Conservation (phyloP, 805 yeast species). For the Nakazawaea anatomiae region DNA sequence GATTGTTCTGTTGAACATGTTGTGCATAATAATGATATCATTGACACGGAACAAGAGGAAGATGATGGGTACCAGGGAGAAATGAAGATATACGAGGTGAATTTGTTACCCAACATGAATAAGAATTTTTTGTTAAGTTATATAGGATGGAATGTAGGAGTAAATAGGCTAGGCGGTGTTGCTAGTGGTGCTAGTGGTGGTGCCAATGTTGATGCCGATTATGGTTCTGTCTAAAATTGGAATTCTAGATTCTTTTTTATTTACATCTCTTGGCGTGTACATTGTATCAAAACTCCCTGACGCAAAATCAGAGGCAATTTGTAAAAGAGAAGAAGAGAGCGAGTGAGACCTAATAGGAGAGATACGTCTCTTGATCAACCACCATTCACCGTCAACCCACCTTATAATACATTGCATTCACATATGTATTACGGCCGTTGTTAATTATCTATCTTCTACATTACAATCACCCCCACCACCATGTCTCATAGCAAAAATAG, state of each 20-base stretch:
- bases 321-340: too few species aligned
- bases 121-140: background rate
- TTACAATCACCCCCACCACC: background rate
- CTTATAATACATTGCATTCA: too few species aligned
- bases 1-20: background rate
- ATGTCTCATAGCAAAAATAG: conserved; percentile 5
- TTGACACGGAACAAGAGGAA: background rate
- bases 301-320: too few species aligned
- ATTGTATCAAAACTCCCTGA: too few species aligned
- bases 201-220: background rate
- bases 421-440: too few species aligned
- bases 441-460: background rate
- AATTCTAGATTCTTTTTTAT: too few species aligned
- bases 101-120: conserved; percentile 12
- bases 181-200: background rate
- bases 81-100: conserved; percentile 13
- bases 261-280: too few species aligned
- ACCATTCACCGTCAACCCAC: too few species aligned
- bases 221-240: too few species aligned
- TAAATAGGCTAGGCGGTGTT: background rate
- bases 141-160: background rate
- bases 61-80: conserved; percentile 14
- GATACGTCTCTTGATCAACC: too few species aligned
- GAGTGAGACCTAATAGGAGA: too few species aligned
- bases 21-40: background rate